Evolutionary conservation across 2,329 filamentous ascomycete genomes (phyloP), one percentile per base, ranked within the genome.

Genomic region (Triangularia verruculosa): DNA sequence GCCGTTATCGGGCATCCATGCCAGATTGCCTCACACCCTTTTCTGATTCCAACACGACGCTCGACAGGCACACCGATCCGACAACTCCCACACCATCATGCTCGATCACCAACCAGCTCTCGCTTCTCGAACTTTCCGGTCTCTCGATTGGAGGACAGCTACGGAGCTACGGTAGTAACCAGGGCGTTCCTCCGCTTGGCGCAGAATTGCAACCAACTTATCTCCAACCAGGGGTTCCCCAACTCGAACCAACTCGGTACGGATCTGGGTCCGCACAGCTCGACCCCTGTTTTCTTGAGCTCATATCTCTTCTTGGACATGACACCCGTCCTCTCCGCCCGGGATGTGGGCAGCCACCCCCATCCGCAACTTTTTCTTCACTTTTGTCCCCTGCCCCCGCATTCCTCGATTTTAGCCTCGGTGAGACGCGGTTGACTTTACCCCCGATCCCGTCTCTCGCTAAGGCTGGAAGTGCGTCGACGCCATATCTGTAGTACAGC

Each of bases 361-460:
- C 15, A 59, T 30, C 25, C 13, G 56, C 13, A 47, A 25, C 34
- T 8, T 43, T 58, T 47, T 47, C 34, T 27, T 39, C 20, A 22
- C 56, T 24, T 24, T 47, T n/a, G 4, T 8, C 25, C 13, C 55
- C 13, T 12, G 30, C 27, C 54, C 28, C 30, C 30, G 55, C 27
- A 57, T 34, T 22, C 30, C 24, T 11, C 39, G n/a, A 59, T 20
- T 59, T 59, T 59, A 59, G 57, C 57, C 57, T 59, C 34, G 56
- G 56, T 47, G 56, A 51, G 32, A 11, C 39, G 25, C 34, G 24
- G 28, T 59, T n/a, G 24, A 15, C 25, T 25, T 27, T 59, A 20
- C 57, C 57, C 34, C 39, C 25, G 27, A 59, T 59, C 34, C 57
- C 57, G 32, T 22, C 20, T 43, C 57, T 43, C 39, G 43, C 39